A percentile compares a stretch with the other conserved stretches of the same genome.
Conservation (phyloP, 352 stramenopile genomes). For the Globisporangium heterothallicum region DNA sequence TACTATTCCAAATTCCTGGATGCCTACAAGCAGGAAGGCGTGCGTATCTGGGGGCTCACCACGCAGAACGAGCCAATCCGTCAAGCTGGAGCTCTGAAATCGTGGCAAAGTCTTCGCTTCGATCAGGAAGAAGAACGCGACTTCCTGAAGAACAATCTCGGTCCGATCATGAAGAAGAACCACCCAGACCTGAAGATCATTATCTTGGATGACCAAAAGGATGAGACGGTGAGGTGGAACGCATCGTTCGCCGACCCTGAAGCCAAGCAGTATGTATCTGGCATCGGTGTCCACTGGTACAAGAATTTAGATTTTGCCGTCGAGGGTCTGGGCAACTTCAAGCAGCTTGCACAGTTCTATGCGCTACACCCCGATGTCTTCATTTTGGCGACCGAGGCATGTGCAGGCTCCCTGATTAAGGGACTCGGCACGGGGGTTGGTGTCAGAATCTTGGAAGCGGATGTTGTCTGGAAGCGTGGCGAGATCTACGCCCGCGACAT, state of each 20-base stretch:
- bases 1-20: constrained; percentile 83
- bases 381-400: constrained; percentile 65
- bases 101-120: constrained; percentile 48
- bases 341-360: constrained; percentile 29
- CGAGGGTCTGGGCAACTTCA: constrained; percentile 26
- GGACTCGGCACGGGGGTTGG: constrained; percentile 25
- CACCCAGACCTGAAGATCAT: constrained; percentile 78
- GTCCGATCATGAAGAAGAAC: constrained; percentile 44
- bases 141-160: constrained; percentile 71
- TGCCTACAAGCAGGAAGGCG: constrained; percentile 51
- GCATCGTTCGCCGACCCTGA: constrained; percentile 30
- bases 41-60: constrained; percentile 67
- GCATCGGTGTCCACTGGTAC: constrained; percentile 86
- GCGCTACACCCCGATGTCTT: constrained; percentile 42
- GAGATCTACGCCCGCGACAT: constrained; percentile 60
- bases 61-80: constrained; percentile 73
- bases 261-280: constrained; percentile 52
- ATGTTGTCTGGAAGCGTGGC: constrained; percentile 33
- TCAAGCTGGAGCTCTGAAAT: constrained; percentile 18
- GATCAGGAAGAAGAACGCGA: constrained; percentile 25
- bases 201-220: constrained; percentile 75
- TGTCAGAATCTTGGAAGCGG: constrained; percentile 22
- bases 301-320: constrained; percentile 31
- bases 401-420: constrained; percentile 37
- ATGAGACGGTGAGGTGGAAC: constrained; percentile 29